A percentile compares a stretch with the other conserved stretches of the same genome.
Evolutionary conservation across 805 yeast species (phyloP).

Genomic region (Tetrapisispora fleetii): DNA sequence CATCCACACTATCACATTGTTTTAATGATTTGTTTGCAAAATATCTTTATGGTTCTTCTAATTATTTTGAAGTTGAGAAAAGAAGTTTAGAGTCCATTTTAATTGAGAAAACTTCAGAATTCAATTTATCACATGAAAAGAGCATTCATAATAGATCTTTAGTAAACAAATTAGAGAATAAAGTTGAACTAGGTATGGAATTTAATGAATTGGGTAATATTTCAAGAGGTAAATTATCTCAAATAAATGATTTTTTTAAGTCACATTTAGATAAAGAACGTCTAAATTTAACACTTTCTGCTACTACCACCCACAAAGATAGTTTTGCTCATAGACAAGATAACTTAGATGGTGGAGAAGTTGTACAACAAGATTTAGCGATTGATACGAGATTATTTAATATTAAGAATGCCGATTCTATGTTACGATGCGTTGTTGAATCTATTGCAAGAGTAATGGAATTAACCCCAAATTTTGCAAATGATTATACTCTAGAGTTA

Average conservation of each 20-base stretch:
- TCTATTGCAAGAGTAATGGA: slow-evolving; percentile 70
- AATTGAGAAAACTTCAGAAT: slow-evolving; percentile 25
- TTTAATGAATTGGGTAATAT: slow-evolving; percentile 2
- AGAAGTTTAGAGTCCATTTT: slow-evolving; percentile 44
- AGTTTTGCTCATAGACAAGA: background rate
- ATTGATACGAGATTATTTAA: slow-evolving; percentile 20
- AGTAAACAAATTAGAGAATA: slow-evolving; percentile 24
- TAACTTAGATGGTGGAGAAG: background rate
- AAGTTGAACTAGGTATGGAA: slow-evolving; percentile 5
- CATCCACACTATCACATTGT: slow-evolving; percentile 54
- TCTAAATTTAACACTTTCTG: slow-evolving; percentile 23
- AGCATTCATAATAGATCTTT: slow-evolving; percentile 22
- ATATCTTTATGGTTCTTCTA: slow-evolving; percentile 48
- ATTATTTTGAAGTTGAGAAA: slow-evolving; percentile 64
- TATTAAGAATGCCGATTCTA: slow-evolving; percentile 45
- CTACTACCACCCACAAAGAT: background rate
- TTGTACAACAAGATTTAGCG: background rate
- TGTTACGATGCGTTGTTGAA: slow-evolving; percentile 65
- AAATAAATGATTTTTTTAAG: slow-evolving; percentile 49
- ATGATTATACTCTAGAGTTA: slow-evolving; percentile 54
- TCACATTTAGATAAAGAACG: slow-evolving; percentile 38
- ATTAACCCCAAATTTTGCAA: slow-evolving; percentile 50
- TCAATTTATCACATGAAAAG: slow-evolving; percentile 26
- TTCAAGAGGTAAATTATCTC: slow-evolving; percentile 34
- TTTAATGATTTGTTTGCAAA: slow-evolving; percentile 65